Evolutionary conservation across 139 green algal species (phyloP).

Genomic region (Picochlorum sp.): DNA sequence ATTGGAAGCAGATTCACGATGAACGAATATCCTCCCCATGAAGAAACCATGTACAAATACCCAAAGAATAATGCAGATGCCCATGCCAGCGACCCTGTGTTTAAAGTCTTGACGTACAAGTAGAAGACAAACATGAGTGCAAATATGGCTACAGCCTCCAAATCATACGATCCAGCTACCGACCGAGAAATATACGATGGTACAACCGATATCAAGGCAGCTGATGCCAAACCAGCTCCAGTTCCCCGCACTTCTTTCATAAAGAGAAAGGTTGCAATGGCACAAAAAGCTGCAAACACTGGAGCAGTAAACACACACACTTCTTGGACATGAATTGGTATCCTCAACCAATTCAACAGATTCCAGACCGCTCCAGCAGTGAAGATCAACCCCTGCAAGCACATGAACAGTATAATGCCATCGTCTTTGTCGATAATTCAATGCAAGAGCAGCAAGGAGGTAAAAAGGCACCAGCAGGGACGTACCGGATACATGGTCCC

Average conservation of each 20-base stretch:
- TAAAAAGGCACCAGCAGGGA: neutral
- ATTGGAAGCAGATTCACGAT: conserved; percentile 97
- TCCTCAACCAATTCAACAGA: conserved; percentile 77
- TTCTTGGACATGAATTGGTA: conserved; percentile 89
- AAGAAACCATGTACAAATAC: conserved; percentile 87
- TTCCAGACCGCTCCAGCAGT: conserved; percentile 82
- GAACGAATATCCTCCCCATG: conserved; percentile 96
- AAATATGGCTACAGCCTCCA: conserved; percentile 93
- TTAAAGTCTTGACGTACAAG: conserved; percentile 71
- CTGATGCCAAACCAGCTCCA: conserved; percentile 75
- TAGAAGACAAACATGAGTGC: conserved; percentile 81
- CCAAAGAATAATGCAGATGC: conserved; percentile 48
- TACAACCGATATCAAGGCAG: conserved; percentile 78
- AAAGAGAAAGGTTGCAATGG: conserved; percentile 76
- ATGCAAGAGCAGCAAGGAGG: neutral
- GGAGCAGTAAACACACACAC: conserved; percentile 94
- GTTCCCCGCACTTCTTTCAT: conserved; percentile 54
- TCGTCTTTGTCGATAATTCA: neutral
- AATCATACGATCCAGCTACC: conserved; percentile 81
- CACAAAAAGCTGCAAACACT: conserved; percentile 81
- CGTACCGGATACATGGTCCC: conserved; percentile 72
- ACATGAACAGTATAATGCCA: conserved; percentile 17
- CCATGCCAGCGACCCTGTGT: conserved; percentile 54
- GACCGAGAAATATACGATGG: conserved; percentile 84
- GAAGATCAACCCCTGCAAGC: conserved; percentile 70